A percentile compares a stretch with the other conserved stretches of the same genome.
Evolutionary conservation across 108 stramenopile genomes (phyloP).

Genomic region (Nitzschia sp.): DNA sequence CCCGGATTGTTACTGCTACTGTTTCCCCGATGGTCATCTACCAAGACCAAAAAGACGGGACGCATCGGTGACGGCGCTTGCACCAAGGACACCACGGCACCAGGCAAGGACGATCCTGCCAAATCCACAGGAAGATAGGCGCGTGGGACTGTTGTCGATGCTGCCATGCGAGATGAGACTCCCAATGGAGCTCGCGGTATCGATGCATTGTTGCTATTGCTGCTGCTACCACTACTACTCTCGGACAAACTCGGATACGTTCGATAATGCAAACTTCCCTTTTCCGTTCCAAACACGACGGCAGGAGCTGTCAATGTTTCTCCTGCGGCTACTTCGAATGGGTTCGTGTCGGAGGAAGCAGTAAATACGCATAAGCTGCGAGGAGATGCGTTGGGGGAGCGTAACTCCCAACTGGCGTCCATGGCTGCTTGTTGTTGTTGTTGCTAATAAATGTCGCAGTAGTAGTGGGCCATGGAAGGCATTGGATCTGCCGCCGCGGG

Average conservation of each 20-base stretch:
- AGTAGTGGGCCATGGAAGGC: no score
- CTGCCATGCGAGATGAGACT: not conserved
- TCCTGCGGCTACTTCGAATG: conserved; percentile 32
- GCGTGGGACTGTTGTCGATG: conserved; percentile 26
- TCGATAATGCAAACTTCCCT: conserved; percentile 71
- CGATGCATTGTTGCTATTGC: not conserved
- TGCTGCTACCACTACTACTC: not conserved
- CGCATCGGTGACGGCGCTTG: conserved; percentile 19
- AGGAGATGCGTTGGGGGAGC: conserved; percentile 22
- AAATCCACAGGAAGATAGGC: conserved; percentile 46
- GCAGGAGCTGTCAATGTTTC: conserved; percentile 30
- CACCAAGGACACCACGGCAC: conserved; percentile 23
- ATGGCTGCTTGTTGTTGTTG: conserved; percentile 9
- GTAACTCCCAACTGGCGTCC: conserved; percentile 50
- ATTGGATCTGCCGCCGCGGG: no score
- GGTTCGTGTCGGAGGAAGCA: conserved; percentile 39
- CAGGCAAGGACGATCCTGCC: conserved; percentile 31
- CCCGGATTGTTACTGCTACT: conserved; percentile 7
- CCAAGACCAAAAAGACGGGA: conserved; percentile 70
- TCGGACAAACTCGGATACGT: conserved; percentile 37
- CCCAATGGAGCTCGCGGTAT: conserved; percentile 10
- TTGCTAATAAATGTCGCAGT: no score
- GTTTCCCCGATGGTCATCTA: conserved; percentile 74
- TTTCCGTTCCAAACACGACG: conserved; percentile 73
- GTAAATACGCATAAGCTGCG: conserved; percentile 40